A percentile compares a stretch with the other conserved stretches of the same genome.
These are phyloP conservation scores for Lepiota brunneoincarnata DNA, from an alignment of 768 basidiomycete species.

Conservation along the genomic window DNA sequence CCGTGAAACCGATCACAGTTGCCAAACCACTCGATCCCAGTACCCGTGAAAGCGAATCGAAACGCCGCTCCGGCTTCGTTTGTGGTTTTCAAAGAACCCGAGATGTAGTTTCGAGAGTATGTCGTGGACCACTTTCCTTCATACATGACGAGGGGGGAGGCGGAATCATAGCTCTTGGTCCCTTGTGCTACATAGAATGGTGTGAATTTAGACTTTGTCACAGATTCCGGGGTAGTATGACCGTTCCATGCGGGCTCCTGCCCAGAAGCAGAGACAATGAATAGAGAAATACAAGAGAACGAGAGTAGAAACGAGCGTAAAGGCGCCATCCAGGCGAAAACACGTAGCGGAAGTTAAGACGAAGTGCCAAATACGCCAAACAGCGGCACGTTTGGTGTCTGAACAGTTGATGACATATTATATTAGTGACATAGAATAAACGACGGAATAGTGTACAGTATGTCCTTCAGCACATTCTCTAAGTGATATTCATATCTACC, in stretches of 20 bases:
- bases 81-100: constrained; percentile 51
- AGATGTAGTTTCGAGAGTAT: constrained; percentile 49
- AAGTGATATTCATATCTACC: neutral
- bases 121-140: constrained; percentile 56
- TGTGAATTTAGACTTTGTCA: constrained; percentile 32
- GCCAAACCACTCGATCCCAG: constrained; percentile 80
- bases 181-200: constrained; percentile 77
- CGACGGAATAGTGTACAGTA: constrained; percentile 11
- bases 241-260: constrained; percentile 70
- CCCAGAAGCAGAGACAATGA: constrained; percentile 15
- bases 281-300: constrained; percentile 12
- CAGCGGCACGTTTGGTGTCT: no score
- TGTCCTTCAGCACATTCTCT: neutral
- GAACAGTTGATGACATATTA: neutral
- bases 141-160: constrained; percentile 64
- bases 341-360: no score
- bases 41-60: constrained; percentile 64
- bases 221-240: constrained; percentile 48
- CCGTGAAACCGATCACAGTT: constrained; percentile 54
- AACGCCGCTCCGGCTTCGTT: constrained; percentile 45
- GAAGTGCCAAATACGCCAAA: no score
- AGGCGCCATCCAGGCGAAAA: neutral
- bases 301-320: constrained; percentile 2
- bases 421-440: constrained; percentile 5
- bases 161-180: constrained; percentile 66